Evolutionary conservation across 352 stramenopile genomes (phyloP), one percentile per base, ranked within the genome.

Genomic region (Globisporangium middletonii): DNA sequence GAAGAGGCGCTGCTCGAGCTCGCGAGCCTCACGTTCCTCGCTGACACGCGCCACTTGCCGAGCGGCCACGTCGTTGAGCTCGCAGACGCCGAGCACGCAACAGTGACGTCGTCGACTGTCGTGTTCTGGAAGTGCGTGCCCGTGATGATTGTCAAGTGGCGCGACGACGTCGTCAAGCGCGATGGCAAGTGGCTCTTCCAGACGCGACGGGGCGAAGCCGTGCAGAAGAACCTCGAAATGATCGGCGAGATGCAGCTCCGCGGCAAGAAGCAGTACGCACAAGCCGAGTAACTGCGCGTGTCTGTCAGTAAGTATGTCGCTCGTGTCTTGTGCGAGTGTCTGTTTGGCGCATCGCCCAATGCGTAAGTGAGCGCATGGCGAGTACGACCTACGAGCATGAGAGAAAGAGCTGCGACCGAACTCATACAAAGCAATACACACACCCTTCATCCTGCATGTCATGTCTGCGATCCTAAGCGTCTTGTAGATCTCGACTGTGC

Each of bases 201-300:
- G 67, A 71, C 75, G 53, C 77, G 83, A 45, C 62, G 67, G 64
- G 83, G 79, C 53, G 76, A 94, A 41, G 72, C 81, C 44, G 78
- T 94, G 68, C 83, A 94, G 69, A 94, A 94, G 71, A 92, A 94
- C 68, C 72, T 94, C 62, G 83, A 94, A 68, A 89, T 92, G 75
- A 89, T 94, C 59, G 83, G 77, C 28, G 83, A 94, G 67, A 94
- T 94, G 83, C 83, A 94, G 61, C 68, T 94, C 48, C 81, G 81
- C 45, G 83, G 83, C 66, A 94, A 94, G 79, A 94, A 94, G 79
- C 81, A 89, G 65, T 94, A 94, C 66, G 65, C 79, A 46, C 74
- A 48, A 42, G 19, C 33, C 43, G 48, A 5, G 30, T 50, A 26
- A 50, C n/a, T 23, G 23, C 23, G 23, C 23, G 23, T 23, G 23